Evolutionary conservation across 2,329 filamentous ascomycete genomes (phyloP), one percentile per base, ranked within the genome.

Genomic region (Harringtonia aguacate): DNA sequence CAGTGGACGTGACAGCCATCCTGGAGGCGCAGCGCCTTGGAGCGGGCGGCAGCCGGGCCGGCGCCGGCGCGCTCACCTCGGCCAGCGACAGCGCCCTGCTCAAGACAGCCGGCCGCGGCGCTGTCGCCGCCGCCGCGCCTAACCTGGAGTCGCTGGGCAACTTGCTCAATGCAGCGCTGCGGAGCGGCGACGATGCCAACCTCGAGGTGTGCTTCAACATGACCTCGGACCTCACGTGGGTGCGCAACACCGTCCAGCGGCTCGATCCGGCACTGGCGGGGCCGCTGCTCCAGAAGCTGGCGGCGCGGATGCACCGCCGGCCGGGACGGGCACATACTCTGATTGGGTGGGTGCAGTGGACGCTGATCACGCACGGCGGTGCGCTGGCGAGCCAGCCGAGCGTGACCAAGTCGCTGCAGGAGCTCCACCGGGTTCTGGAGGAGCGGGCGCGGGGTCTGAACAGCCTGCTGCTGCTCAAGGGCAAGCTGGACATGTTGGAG

Each of bases 341-440:
- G 28, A 89, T 95, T 75, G 78, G 84, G 15, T 98, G 92, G 89
- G 84, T 97, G 36, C 89, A 95, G 64, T 95, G 88, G 86, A 90
- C 87, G 1, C 76, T 95, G 44, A 79, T 95, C 29, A 82, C 86
- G 2, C 92, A 98, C 58, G 92, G 92, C 52, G 92, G 90, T 51
- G 89, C 89, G 43, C 39, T 98, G 41, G 86, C 89, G 12, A 83
- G 83, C 28, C 86, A 94, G 60, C 79, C 85, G n/a, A 83, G 89
- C 50, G 72, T 95, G 31, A 74, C 92, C 53, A 80, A 81, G 57
- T 81, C 82, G 58, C 75, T 98, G 47, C 73, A 77, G 39, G 81
- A 84, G 34, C 71, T 98, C 44, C 86, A 90, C 61, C 83, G 84
- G 58, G 90, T 97, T 17, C 76, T 97, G 47, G 83, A 88, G 50